Percentiles rank a stretch among this genome's conserved stretches.
Evolutionary conservation across 768 basidiomycete genomes (phyloP).

Genomic region (Leccinum pellstonianum): DNA sequence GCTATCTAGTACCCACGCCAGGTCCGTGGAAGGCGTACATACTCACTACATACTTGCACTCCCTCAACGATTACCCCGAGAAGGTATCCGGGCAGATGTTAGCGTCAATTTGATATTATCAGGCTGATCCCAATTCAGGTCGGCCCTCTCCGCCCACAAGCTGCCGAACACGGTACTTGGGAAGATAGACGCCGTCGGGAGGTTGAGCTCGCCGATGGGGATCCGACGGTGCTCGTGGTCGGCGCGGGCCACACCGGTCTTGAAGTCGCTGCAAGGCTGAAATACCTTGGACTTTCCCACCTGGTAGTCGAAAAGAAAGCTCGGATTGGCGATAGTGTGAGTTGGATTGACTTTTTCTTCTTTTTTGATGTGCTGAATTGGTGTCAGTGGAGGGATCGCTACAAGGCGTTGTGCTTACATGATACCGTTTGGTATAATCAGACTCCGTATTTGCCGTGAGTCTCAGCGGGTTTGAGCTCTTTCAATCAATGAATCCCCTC

Average conservation of each 20-base stretch:
- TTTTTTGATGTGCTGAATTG: neutral
- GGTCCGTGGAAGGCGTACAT: conserved; percentile 58
- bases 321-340: conserved; percentile 48
- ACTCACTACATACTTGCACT: conserved; percentile 60
- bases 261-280: conserved; percentile 62
- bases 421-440: conserved; percentile 55
- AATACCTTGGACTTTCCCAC: conserved; percentile 51
- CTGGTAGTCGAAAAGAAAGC: conserved; percentile 58
- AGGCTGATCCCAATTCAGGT: conserved; percentile 10
- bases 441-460: conserved; percentile 54
- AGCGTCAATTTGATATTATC: neutral
- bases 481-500: conserved; percentile 45
- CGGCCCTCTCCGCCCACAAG: conserved; percentile 42
- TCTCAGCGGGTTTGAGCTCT: neutral
- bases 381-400: conserved; percentile 52
- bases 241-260: conserved; percentile 71
- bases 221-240: conserved; percentile 59
- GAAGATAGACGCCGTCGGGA: conserved; percentile 42
- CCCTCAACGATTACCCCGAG: conserved; percentile 56
- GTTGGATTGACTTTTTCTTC: conserved; percentile 1
- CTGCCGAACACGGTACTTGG: conserved; percentile 57
- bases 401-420: conserved; percentile 56
- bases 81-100: conserved; percentile 23
- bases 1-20: conserved; percentile 49
- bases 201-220: conserved; percentile 44